Evolutionary conservation across 2,329 filamentous ascomycete genomes (phyloP).

Genomic region (Neoascochyta sp.): DNA sequence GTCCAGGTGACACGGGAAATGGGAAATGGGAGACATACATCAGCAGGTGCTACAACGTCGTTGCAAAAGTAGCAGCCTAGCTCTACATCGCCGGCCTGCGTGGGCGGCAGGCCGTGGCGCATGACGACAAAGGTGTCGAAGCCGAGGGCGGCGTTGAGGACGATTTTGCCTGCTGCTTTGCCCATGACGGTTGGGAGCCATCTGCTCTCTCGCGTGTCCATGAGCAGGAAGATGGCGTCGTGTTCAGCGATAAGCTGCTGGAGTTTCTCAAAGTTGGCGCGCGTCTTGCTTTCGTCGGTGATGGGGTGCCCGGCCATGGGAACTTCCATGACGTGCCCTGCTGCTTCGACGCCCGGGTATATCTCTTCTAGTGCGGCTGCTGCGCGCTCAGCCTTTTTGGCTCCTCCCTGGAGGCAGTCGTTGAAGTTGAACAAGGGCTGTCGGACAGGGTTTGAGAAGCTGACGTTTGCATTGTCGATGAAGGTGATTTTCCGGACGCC

Average conservation of each 20-base stretch:
- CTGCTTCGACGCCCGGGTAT: slow-evolving; percentile 82
- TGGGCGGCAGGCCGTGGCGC: slow-evolving; percentile 72
- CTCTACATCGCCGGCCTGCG: slow-evolving; percentile 54
- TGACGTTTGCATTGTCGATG: slow-evolving; percentile 88
- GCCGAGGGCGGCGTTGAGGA: slow-evolving; percentile 92
- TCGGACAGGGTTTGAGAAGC: slow-evolving; percentile 92
- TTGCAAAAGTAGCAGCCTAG: slow-evolving; percentile 98
- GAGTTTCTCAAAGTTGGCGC: slow-evolving; percentile 71
- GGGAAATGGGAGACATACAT: slow-evolving; percentile 59
- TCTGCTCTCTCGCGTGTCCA: slow-evolving; percentile 91
- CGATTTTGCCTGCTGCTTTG: slow-evolving; percentile 87
- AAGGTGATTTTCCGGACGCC: slow-evolving; percentile 94
- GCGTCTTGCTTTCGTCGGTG: slow-evolving; percentile 65
- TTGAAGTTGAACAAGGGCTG: slow-evolving; percentile 89
- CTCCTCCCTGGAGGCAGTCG: slow-evolving; percentile 82
- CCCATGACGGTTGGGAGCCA: slow-evolving; percentile 97
- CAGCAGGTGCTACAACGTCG: slow-evolving; percentile 88
- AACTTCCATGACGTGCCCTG: slow-evolving; percentile 77
- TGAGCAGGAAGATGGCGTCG: slow-evolving; percentile 91
- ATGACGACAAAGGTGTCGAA: slow-evolving; percentile 98
- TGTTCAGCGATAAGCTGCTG: slow-evolving; percentile 74
- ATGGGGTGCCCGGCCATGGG: slow-evolving; percentile 95
- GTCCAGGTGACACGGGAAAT: too few species aligned
- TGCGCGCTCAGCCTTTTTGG: slow-evolving; percentile 75
- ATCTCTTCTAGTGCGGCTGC: slow-evolving; percentile 78